Evolutionary conservation across 257 asterid species (phyloP), one percentile per base, ranked within the genome.

Genomic region (Capsicum pubescens): DNA sequence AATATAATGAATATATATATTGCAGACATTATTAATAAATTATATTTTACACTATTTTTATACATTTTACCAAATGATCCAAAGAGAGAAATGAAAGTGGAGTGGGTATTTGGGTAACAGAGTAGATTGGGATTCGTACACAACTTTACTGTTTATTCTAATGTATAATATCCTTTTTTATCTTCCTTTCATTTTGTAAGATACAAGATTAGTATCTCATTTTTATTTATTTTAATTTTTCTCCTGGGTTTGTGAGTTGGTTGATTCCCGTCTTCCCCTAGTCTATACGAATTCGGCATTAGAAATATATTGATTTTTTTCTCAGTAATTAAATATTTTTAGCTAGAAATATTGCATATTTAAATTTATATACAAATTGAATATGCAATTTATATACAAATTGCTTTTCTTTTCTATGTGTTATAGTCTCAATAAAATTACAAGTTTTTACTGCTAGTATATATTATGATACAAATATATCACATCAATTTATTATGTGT

Each of bases 331-430:
- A 59, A 19, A 59, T 0, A n/a, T 5, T n/a, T 59, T 17, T 59
- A 59, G 8, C 0, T 0, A 5, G 3, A 0, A 60, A 60, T 58
- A 26, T 0, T 60, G 68, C 36, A 60, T 60, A 60, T 19, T 19
- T 60, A 0, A 60, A 0, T n/a, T 0, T 12, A 60, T 8, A 0
- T 6, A 19, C 19, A 9, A 60, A 19, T 19, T 14, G 0, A n/a
- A n/a, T n/a, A n/a, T n/a, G n/a, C n/a, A 60, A 0, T n/a, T 0
- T 12, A 60, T 8, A 0, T 6, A 19, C 19, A 9, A 60, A 19
- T 19, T 14, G 0, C 0, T 19, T 60, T 19, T 59, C 14, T 19
- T 9, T 9, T 36, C 3, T 19, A 0, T 60, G 0, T 0, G 36
- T 9, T 19, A 19, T 60, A 60, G 1, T 8, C 1, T 8, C 35